phyloP scores from a whole-genome alignment of 2,329 filamentous ascomycete species.

The Penicillium sp. region DNA sequence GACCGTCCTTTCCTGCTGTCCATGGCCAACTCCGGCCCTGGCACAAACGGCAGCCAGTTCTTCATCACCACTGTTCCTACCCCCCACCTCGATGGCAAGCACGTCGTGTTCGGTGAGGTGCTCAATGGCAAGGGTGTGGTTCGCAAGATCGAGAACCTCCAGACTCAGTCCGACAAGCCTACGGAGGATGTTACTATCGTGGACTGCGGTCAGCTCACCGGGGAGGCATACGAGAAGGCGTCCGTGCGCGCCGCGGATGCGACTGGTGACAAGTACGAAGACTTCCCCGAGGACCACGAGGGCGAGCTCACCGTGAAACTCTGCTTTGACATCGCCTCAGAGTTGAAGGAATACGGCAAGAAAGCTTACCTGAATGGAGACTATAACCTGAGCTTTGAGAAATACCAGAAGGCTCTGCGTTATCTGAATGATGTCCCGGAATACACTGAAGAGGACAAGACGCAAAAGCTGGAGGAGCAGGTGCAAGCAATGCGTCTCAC shows the following conservation, averaged over 20 bases:
- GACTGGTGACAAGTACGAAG: slow-evolving; percentile 88
- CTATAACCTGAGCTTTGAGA: slow-evolving; percentile 67
- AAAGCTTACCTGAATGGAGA: slow-evolving; percentile 82
- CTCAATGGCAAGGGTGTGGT: slow-evolving; percentile 88
- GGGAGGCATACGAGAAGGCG: slow-evolving; percentile 63
- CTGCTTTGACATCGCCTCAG: slow-evolving; percentile 72
- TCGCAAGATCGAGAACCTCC: slow-evolving; percentile 81
- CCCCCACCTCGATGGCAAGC: slow-evolving; percentile 90
- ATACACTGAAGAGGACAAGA: slow-evolving; percentile 58
- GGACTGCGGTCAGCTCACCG: slow-evolving; percentile 82
- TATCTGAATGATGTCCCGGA: slow-evolving; percentile 85
- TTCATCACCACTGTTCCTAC: slow-evolving; percentile 96
- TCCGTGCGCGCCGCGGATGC: slow-evolving; percentile 68
- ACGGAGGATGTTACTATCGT: slow-evolving; percentile 66
- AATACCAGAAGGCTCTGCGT: slow-evolving; percentile 90
- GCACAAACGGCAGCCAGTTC: slow-evolving; percentile 96
- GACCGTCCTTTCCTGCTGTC: slow-evolving; percentile 88
- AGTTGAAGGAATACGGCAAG: slow-evolving; percentile 90
- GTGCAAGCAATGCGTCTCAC: slow-evolving; percentile 74
- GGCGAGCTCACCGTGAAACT: slow-evolving; percentile 62
- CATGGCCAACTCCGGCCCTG: slow-evolving; percentile 96
- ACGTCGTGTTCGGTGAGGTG: slow-evolving; percentile 95
- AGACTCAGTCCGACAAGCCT: slow-evolving; percentile 76
- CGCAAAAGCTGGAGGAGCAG: slow-evolving; percentile 62
- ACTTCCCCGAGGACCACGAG: slow-evolving; percentile 81